Evolutionary conservation across 2,329 filamentous ascomycete genomes (phyloP).

Genomic region (Ophiostoma himal-ulmi): DNA sequence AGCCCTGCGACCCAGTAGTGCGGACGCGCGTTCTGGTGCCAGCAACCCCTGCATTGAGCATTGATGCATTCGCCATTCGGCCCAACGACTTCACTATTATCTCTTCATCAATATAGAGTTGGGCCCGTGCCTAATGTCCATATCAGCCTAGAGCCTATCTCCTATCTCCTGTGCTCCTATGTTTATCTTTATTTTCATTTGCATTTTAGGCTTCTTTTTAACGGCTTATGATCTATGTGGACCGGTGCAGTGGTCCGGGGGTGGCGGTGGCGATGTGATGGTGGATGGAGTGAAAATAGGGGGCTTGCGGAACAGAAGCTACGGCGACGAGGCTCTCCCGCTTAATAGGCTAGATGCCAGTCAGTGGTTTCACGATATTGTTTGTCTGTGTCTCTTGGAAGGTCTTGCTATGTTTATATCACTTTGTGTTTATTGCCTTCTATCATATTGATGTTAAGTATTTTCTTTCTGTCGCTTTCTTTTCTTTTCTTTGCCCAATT

Average conservation of each 20-base stretch:
- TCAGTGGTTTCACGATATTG: neutral
- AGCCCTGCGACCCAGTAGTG: neutral
- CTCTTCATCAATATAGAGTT: neutral
- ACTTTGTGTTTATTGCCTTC: neutral
- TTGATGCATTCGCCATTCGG: neutral
- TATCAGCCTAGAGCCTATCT: neutral
- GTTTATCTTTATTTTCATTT: neutral
- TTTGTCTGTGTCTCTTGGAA: neutral
- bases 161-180: neutral
- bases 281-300: neutral
- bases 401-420: neutral
- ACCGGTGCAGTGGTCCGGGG: slow-evolving; percentile 12
- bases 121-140: neutral
- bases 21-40: neutral
- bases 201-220: neutral
- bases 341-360: neutral
- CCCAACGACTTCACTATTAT: neutral
- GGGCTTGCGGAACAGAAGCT: neutral
- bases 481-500: neutral
- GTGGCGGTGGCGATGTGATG: slow-evolving; percentile 18
- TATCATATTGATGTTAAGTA: neutral
- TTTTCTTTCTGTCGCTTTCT: neutral
- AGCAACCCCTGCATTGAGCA: neutral
- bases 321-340: neutral
- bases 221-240: slow-evolving; percentile 6